phyloP scores from a whole-genome alignment of 23 red algal species.

The Gracilaria domingensis region DNA sequence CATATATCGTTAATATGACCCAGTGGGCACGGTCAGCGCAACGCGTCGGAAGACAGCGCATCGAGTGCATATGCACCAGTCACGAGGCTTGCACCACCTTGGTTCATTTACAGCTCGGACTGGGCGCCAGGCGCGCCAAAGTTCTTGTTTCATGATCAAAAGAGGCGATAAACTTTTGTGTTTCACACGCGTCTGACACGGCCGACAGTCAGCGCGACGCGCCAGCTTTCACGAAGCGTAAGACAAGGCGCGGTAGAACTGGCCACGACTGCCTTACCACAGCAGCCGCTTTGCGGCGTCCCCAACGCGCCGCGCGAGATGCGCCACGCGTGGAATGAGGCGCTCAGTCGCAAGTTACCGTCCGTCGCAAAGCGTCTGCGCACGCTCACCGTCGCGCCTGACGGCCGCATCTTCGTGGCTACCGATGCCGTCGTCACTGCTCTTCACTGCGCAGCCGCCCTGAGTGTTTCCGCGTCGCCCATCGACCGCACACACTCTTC shows the following conservation, averaged over 20 bases:
- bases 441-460: slow-evolving; percentile 19
- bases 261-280: background rate
- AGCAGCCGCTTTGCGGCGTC: background rate
- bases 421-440: background rate
- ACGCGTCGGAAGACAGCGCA: background rate
- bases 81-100: too few relatives aligned
- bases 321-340: background rate
- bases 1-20: background rate
- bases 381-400: slow-evolving; percentile 1
- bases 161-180: too few relatives aligned
- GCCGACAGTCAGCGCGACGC: too few relatives aligned
- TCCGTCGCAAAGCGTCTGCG: slow-evolving; percentile 14
- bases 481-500: background rate
- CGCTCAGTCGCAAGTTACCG: slow-evolving; percentile 24
- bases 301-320: background rate
- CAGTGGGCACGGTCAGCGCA: background rate
- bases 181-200: background rate
- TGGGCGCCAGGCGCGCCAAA: too few relatives aligned
- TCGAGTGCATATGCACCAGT: background rate
- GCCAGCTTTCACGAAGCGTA: background rate
- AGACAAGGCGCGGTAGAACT: background rate
- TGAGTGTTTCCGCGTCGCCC: background rate
- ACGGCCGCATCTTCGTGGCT: slow-evolving; percentile 5
- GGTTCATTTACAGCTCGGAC: background rate
- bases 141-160: too few relatives aligned